Conservation (phyloP, 2,329 filamentous ascomycete genomes). For the Ascocoryne sarcoides region DNA sequence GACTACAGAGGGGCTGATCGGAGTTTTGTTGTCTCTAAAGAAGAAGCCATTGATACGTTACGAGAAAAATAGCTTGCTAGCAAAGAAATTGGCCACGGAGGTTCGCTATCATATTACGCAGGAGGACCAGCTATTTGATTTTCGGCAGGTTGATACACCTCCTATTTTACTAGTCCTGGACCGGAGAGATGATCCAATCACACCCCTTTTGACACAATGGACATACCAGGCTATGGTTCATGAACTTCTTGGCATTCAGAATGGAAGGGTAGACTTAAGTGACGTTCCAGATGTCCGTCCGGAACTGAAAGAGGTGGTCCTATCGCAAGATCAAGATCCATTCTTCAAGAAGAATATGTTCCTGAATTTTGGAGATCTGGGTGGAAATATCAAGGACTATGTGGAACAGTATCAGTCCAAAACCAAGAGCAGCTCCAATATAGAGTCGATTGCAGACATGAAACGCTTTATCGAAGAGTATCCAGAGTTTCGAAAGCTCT, state of each 20-base stretch:
- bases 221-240: slow-evolving; percentile 99
- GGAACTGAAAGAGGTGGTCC: slow-evolving; percentile 85
- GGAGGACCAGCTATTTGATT: slow-evolving; percentile 94
- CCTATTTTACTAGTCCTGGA: slow-evolving; percentile 88
- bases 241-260: slow-evolving; percentile 85
- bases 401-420: slow-evolving; percentile 97
- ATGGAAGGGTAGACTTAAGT: slow-evolving; percentile 85
- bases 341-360: slow-evolving; percentile 99
- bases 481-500: slow-evolving; percentile 92
- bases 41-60: slow-evolving; percentile 95
- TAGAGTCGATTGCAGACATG: slow-evolving; percentile 97
- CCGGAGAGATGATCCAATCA: slow-evolving; percentile 87
- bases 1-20: slow-evolving; percentile 78
- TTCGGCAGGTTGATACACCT: slow-evolving; percentile 87
- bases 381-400: slow-evolving; percentile 95
- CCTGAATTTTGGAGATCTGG: slow-evolving; percentile 90
- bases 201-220: slow-evolving; percentile 91
- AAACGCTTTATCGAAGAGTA: slow-evolving; percentile 99
- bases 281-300: slow-evolving; percentile 75
- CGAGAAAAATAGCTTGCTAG: slow-evolving; percentile 78
- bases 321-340: slow-evolving; percentile 94
- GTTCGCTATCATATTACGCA: slow-evolving; percentile 89
- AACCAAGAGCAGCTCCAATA: slow-evolving; percentile 91
- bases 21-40: slow-evolving; percentile 78
- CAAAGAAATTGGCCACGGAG: slow-evolving; percentile 89